Evolutionary conservation across 768 basidiomycete genomes (phyloP).

Genomic region (Pleurotus platypus): DNA sequence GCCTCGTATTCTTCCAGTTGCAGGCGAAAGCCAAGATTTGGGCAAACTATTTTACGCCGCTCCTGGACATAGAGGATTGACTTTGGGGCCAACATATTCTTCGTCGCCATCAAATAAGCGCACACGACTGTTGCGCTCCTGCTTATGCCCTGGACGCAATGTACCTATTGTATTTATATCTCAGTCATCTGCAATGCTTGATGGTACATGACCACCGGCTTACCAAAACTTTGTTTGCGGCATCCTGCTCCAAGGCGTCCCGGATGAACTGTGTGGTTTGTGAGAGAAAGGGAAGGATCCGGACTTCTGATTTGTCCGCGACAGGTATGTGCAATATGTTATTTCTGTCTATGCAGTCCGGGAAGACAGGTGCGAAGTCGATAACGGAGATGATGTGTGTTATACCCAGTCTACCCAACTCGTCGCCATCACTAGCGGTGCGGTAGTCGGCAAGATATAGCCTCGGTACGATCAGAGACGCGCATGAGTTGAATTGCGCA

Average conservation of each 20-base stretch:
- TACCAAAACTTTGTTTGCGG: constrained; percentile 46
- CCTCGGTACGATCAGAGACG: constrained; percentile 38
- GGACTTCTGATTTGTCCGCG: constrained; percentile 32
- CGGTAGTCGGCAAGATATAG: constrained; percentile 64
- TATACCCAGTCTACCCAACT: constrained; percentile 54
- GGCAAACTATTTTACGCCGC: constrained; percentile 57
- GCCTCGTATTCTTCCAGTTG: constrained; percentile 46
- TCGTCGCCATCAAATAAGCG: constrained; percentile 62
- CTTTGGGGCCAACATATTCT: constrained; percentile 45
- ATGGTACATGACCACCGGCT: constrained; percentile 15
- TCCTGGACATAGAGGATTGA: constrained; percentile 53
- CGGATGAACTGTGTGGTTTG: constrained; percentile 50
- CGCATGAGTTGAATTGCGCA: constrained; percentile 18
- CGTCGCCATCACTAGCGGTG: constrained; percentile 47
- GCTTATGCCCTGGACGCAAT: constrained; percentile 74
- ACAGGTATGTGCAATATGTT: constrained; percentile 49
- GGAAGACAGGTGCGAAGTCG: constrained; percentile 45
- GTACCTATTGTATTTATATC: constrained; percentile 45
- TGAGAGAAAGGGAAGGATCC: constrained; percentile 45
- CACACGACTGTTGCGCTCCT: constrained; percentile 74
- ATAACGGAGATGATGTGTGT: constrained; percentile 73
- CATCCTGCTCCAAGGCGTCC: constrained; percentile 40
- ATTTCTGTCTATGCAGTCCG: constrained; percentile 36
- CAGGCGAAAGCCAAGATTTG: constrained; percentile 63
- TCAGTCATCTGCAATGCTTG: neutral